Base-by-base conservation (phyloP, 2,329 filamentous ascomycete genomes). In the Alternaria alternata region DNA sequence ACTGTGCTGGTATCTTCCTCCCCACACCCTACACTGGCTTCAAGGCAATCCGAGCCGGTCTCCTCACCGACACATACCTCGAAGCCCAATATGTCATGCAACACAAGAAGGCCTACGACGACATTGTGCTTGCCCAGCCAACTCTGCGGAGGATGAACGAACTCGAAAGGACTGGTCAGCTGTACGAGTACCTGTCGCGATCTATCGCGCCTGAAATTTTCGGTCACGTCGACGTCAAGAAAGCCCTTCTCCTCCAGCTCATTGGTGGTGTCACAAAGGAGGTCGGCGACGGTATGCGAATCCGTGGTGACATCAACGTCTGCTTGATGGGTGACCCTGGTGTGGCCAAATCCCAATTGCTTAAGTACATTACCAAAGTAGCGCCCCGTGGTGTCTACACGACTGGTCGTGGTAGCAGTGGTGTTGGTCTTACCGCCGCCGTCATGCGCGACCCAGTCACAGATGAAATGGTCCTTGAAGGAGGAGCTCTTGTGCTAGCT, bases 1-100 rank as follows among this genome's bases (percentile, higher is more conserved):
- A 99, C 76, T 88, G 97, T 68, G 92, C 92, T 5, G 95, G 95
- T 65, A 94, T 99, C 73, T 99, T 99, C 83, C 84, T 99, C 30
- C 96, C 95, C 1, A 98, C 94, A 0, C 95, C 95, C 0, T 99
- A 99, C 78, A 99, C 95, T n/a, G 95, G 95, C 43, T 99, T 99
- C 86, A 91, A 96, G 81, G 96, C 95, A 4, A 97, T 99, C 82
- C 91, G 91, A 68, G 95, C 95, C 26, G 95, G 95, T 59, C 87
- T 99, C n/a, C 82, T 99, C 62, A 99, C 95, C 34, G 95, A 99
- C 74, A 99, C 95, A 1, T 99, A 97, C 76, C 83, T 99, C 12
- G 95, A 99, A 81, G 95, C 94, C 5, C 95, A 99, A 76, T 86
- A 96, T 74, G 89, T 99, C 47, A 88, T 89, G 42, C 95, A 99